Base-by-base conservation (phyloP, 768 basidiomycete genomes). In the Mycena crocata region DNA sequence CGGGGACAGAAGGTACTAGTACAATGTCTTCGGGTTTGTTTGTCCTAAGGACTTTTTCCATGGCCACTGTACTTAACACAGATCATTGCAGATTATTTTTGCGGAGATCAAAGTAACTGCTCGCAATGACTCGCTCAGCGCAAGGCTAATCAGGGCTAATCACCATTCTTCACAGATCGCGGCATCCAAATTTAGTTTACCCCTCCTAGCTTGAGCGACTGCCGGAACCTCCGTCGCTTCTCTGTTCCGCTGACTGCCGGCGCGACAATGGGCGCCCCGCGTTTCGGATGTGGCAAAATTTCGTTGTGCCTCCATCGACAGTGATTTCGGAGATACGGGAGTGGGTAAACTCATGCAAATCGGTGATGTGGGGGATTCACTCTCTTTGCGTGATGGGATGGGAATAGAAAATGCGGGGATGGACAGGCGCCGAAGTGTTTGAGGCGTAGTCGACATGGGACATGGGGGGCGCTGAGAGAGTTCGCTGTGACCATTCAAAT, bases 201-300 rank as follows among this genome's bases (percentile, higher is more conserved):
- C n/a, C n/a, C n/a, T n/a, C n/a, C 51, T 13, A 37, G 23, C 31
- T 14, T 35, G 17, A 51, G 30, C 31, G 49, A 51, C 32, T 37
- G 51, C 0, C 51, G 51, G 24, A 35, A 52, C 32, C 51, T 52
- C 9, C 51, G 51, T 21, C 49, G 24, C 28, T 34, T 34, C 49
- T 51, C 49, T 4, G 49, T 7, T 1, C 19, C 19, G 6, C 17
- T 34, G 17, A 17, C 19, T 15, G 49, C 49, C 6, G 23, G n/a
- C 23, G 51, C 51, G 19, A 52, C 51, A 34, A 34, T 21, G n/a
- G 34, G 51, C 34, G 51, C 51, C 34, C 34, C 51, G 51, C 34
- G 34, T 15, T 52, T 52, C 2, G 49, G 49, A 3, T 3, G 49
- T 9, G 49, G 49, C 7, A 51, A 32, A 6, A 34, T 9, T 12